Evolutionary conservation across 805 yeast species (phyloP), one percentile per base, ranked within the genome.

Genomic region (Metschnikowia koreensis): DNA sequence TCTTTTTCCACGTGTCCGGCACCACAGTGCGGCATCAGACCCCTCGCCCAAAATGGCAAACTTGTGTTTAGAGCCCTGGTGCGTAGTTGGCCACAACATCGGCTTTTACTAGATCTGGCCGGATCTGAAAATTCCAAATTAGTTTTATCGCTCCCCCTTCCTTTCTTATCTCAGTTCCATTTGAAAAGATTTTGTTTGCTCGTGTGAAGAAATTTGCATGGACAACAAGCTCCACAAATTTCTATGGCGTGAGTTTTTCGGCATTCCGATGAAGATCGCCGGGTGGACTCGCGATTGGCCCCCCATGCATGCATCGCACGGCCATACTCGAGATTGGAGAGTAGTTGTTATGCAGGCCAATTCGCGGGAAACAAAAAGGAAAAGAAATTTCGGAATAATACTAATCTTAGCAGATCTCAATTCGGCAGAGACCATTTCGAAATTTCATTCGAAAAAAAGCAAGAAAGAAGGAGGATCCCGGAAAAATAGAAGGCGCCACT

Each of bases 241-340:
- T 31, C 6, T 10, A 12, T 12, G 12, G 13, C 34, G 34, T 31
- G 34, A 12, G 13, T 31, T 12, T 12, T 31, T 31, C 34, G 13
- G 34, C 34, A 31, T 9, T 31, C 34, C 10, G 34, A 12, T 31
- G 34, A 12, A 31, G 22, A 31, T 31, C 34, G 34, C 34, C 33
- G 34, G 2, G 2, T 15, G 31, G 17, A n/a, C 33, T 38, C 43
- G 48, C 48, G 29, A 46, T 16, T 22, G 4, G 22, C 22, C 22
- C 28, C 22, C 22, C 28, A 16, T 43, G 10, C 47, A 38, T 46
- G 48, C 48, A 17, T 39, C 43, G 48, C 34, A 37, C 48, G 48
- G 48, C 48, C 22, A 33, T 31, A 38, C 27, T n/a, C 43, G 40
- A 31, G 43, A 46, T 27, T 28, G 42, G 43, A 28, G 33, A 27